These are phyloP conservation scores for Eucalyptus sp. DNA, from an alignment of 345 rosid species.

Conservation along the genomic window DNA sequence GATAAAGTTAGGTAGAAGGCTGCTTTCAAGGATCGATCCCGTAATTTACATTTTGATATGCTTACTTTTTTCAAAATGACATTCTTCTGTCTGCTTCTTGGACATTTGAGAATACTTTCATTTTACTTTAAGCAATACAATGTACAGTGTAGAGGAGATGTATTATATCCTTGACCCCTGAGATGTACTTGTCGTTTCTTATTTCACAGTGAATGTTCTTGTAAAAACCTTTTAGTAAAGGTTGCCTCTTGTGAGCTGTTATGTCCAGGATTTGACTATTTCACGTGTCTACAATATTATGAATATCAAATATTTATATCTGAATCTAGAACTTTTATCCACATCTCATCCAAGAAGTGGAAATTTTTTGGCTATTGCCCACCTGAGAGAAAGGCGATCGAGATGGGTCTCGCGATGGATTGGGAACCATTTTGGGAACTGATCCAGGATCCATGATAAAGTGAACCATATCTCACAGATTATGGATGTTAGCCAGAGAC, in stretches of 20 bases:
- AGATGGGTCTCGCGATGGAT: conserved; percentile 82
- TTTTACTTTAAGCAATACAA: not conserved
- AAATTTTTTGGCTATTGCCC: not conserved
- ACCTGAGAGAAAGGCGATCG: conserved; percentile 35
- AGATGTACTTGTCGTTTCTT: not conserved
- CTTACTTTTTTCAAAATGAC: not conserved
- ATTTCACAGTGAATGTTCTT: not conserved
- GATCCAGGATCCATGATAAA: conserved; percentile 91
- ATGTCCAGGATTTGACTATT: not conserved
- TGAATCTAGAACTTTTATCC: not conserved
- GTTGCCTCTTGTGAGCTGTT: not conserved
- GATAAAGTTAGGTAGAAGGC: not conserved
- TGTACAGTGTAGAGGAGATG: not conserved
- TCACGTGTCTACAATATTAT: not conserved
- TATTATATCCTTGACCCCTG: not conserved
- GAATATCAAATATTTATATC: not conserved
- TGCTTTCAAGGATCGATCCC: not conserved
- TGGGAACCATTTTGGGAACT: conserved; percentile 95
- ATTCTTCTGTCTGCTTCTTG: not conserved
- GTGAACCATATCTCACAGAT: conserved; percentile 96
- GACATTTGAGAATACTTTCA: not conserved
- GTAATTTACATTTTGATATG: not conserved
- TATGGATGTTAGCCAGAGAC: conserved; percentile 84
- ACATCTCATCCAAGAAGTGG: not conserved
- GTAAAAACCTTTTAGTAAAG: not conserved